Percentiles rank a stretch among this genome's conserved stretches.
These are phyloP conservation scores for Candida boleticola DNA, from an alignment of 805 yeast genomes.

Conservation along the genomic window DNA sequence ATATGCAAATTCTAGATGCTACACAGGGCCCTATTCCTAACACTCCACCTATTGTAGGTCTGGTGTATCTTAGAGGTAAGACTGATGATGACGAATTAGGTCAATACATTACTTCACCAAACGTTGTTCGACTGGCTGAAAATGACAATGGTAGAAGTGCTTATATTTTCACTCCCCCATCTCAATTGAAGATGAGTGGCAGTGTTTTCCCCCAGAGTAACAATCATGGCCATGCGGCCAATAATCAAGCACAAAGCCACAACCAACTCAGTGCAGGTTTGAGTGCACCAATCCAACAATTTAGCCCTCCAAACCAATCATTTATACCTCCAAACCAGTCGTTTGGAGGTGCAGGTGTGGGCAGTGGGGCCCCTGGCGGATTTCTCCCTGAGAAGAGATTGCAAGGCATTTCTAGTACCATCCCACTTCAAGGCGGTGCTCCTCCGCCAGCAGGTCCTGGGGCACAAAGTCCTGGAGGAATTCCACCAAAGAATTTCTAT, in stretches of 20 bases:
- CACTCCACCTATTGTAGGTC: conserved; percentile 95
- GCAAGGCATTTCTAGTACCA: neutral
- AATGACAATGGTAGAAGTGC: conserved; percentile 43
- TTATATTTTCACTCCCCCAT: conserved; percentile 43
- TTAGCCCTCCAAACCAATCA: neutral
- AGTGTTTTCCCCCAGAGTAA: conserved; percentile 13
- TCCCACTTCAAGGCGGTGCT: neutral
- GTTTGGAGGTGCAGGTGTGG: too few species aligned
- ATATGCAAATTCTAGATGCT: conserved; percentile 81
- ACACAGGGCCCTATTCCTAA: conserved; percentile 69
- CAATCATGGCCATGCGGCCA: neutral
- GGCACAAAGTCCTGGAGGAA: neutral
- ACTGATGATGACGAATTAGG: conserved; percentile 82
- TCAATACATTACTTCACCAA: conserved; percentile 51
- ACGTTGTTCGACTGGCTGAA: conserved; percentile 37
- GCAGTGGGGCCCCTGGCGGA: neutral
- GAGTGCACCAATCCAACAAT: conserved; percentile 6
- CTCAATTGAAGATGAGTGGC: conserved; percentile 39
- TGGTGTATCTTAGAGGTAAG: conserved; percentile 76
- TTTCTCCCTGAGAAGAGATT: neutral
- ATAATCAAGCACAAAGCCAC: neutral
- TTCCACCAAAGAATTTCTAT: neutral
- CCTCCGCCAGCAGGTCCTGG: too few species aligned
- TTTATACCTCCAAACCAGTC: neutral
- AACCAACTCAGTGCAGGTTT: conserved; percentile 2